These are phyloP conservation scores for Phytophthora citrophthora DNA, from an alignment of 352 stramenopile species.

Conservation along the genomic window DNA sequence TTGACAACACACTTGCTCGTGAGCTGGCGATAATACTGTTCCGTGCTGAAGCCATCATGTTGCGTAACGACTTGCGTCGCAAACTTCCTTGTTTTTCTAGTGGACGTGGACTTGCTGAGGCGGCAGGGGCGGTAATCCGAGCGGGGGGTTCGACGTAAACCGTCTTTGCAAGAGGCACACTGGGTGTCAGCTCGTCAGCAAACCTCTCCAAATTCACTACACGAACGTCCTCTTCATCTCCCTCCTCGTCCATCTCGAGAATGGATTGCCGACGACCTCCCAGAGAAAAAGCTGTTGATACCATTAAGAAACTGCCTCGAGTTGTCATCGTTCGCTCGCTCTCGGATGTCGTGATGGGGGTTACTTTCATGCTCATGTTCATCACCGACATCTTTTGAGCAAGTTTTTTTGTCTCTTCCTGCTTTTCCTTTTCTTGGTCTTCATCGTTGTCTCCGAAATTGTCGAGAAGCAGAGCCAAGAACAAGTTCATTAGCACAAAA, in stretches of 20 bases:
- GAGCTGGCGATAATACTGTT: constrained; percentile 22
- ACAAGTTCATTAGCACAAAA: constrained; percentile 95
- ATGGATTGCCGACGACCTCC: constrained; percentile 26
- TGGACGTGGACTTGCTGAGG: neutral
- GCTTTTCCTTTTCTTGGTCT: constrained; percentile 55
- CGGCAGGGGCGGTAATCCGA: constrained; percentile 3
- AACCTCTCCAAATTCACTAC: constrained; percentile 40
- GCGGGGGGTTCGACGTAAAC: constrained; percentile 24
- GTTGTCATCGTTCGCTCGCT: constrained; percentile 24
- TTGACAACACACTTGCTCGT: constrained; percentile 18
- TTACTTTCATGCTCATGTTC: constrained; percentile 65
- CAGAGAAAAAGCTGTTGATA: constrained; percentile 16
- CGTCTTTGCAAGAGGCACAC: constrained; percentile 28
- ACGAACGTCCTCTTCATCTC: constrained; percentile 49
- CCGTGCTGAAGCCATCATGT: constrained; percentile 18
- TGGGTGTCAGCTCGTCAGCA: constrained; percentile 33
- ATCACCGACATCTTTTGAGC: constrained; percentile 67
- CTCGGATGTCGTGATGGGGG: constrained; percentile 26
- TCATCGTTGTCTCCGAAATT: constrained; percentile 88
- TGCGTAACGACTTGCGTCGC: constrained; percentile 6
- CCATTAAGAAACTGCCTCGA: constrained; percentile 18
- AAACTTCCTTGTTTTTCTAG: neutral
- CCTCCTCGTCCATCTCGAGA: constrained; percentile 36
- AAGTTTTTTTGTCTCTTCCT: constrained; percentile 57
- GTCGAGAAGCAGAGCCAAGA: constrained; percentile 92